Base-by-base conservation (phyloP, 1,284 basidiomycete genomes). In the Bjerkandera adusta region DNA sequence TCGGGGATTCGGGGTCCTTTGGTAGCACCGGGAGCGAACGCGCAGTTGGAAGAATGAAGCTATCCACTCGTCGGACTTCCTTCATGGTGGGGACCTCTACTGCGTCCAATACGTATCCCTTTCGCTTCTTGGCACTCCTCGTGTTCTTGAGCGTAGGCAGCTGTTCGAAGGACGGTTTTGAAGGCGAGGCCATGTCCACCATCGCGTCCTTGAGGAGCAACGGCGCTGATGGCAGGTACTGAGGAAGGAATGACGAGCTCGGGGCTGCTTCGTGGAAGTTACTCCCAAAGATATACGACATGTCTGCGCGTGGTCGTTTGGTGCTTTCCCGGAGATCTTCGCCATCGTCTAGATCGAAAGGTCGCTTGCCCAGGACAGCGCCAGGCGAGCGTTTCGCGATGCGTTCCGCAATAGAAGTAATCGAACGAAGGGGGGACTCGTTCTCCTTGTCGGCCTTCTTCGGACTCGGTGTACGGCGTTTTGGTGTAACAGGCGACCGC, bases 21-120 rank as follows among this genome's bases (percentile, higher is more conserved):
- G 8, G 34, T 38, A 25, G 39, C 46, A 36, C 16, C 12, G 50
- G 27, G 10, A 40, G 15, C 39, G 20, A 35, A 36, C 30, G 33
- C n/a, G n/a, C n/a, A 13, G 24, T 29, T 12, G 5, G 45, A 38
- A 43, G 27, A 45, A 27, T 11, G 37, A 35, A 4, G 5, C 30
- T 10, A n/a, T n/a, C n/a, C n/a, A n/a, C n/a, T n/a, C n/a, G n/a
- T n/a, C n/a, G 57, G 38, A 69, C 51, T 18, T 65, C 55, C 0
- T 59, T 63, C 10, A 72, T 49, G 5, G 66, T 62, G 8, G 77
- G 76, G 32, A 83, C 68, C 43, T 77, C 71, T 5, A 83, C 79
- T 2, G 73, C 72, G 18, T 83, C 82, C 63, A 82, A 64, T 51
- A 79, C 57, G 3, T 70, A 57, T 20, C 75, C 63, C 59, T 71